Evolutionary conservation across 768 basidiomycete genomes (phyloP), one percentile per base, ranked within the genome.

Genomic region (Amanita exitialis): DNA sequence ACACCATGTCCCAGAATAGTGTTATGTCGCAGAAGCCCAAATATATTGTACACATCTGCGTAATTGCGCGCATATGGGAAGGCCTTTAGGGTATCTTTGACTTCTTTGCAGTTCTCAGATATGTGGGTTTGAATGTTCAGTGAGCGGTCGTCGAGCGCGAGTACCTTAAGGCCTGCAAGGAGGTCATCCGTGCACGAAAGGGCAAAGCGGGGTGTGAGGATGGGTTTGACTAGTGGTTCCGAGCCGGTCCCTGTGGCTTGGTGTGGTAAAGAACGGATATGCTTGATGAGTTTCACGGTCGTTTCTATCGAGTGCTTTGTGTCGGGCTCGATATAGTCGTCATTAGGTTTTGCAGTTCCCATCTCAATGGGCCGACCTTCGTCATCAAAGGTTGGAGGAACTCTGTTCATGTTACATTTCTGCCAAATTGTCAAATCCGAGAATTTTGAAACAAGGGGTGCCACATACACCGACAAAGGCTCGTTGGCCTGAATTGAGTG

Each of bases 151-250:
- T 71, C 61, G 18, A 67, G 61, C 0, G 86, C 86, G 36, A 95
- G 66, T 4, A 68, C 57, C 7, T 86, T 82, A 4, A 98, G 72
- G 3, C 68, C 65, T 0, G 60, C 43, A 45, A 97, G 74, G 27
- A 94, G 78, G n/a, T 77, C 68, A 10, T 73, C 64, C 0, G 92
- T 81, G 66, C 92, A 95, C 9, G 89, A 83, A 53, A 97, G 86
- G 20, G 95, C 95, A 64, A 97, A 98, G n/a, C 95, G 87, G 12
- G 95, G 95, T 0, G 95, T 97, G 38, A 97, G 68, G 59, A 92
- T 82, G 4, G 95, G 95, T 51, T 88, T 87, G 8, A 98, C 86
- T 6, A 94, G 79, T 1, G 79, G 73, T 52, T 74, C 69, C 42
- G 62, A 60, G 21, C 59, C 55, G 18, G 65, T 18, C 6, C 28